Percentiles rank a stretch among this genome's conserved stretches.
These are phyloP conservation scores for Nemophila menziesii DNA, from an alignment of 257 asterid genomes.

Conservation along the genomic window DNA sequence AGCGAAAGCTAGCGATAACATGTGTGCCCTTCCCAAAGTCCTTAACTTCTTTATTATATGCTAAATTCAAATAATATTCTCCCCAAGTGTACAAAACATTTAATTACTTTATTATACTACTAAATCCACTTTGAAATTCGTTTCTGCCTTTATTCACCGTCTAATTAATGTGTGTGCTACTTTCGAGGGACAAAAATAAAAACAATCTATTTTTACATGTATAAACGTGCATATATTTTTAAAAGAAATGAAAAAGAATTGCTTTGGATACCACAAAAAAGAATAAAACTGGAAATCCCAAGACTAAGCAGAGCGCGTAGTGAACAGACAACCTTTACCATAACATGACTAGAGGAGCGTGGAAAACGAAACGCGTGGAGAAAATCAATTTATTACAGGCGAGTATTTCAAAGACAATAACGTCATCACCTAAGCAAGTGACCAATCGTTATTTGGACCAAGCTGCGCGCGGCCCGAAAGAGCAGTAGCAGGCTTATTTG, in stretches of 20 bases:
- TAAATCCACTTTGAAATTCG: too few relatives aligned
- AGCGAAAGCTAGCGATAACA: too few relatives aligned
- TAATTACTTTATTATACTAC: too few relatives aligned
- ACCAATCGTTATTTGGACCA: conserved; percentile 13
- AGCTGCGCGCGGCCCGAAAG: conserved; percentile 17
- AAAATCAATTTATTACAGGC: conserved; percentile 2
- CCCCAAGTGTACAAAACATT: not conserved
- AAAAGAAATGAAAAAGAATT: too few relatives aligned
- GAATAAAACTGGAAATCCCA: not conserved
- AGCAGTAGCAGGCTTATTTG: conserved; percentile 9
- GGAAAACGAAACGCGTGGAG: not conserved
- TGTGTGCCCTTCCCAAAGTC: not conserved
- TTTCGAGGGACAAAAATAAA: not conserved
- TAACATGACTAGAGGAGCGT: not conserved
- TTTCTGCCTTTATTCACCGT: not conserved
- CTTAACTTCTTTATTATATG: not conserved
- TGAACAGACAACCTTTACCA: not conserved
- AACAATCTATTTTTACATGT: too few relatives aligned
- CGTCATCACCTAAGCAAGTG: conserved; percentile 22
- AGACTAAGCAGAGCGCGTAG: not conserved
- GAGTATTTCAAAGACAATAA: conserved; percentile 16
- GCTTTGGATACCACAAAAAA: not conserved
- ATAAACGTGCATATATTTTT: too few relatives aligned
- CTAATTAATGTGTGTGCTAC: not conserved
- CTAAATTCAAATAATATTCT: not conserved